These are phyloP conservation scores for Chamaenerion angustifolium DNA, from an alignment of 345 rosid species.

Conservation along the genomic window DNA sequence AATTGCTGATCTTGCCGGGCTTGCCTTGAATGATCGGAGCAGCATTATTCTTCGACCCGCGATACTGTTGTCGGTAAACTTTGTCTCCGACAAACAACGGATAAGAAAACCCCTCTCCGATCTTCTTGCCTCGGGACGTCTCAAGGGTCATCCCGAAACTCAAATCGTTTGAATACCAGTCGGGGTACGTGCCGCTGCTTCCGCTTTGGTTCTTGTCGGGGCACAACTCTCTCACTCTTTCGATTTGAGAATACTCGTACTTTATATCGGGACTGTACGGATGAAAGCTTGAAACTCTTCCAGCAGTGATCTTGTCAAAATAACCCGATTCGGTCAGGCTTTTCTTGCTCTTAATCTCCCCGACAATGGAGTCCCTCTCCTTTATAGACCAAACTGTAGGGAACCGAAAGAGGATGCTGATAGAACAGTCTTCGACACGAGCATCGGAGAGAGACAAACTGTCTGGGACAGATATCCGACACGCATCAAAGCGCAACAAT, in stretches of 20 bases:
- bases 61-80: slow-evolving; percentile 4
- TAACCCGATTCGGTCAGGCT: slow-evolving; percentile 18
- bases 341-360: slow-evolving; percentile 21
- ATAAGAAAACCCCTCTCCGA: slow-evolving; percentile 16
- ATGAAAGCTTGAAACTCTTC: background rate
- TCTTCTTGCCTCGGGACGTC: slow-evolving; percentile 7
- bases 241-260: slow-evolving; percentile 26
- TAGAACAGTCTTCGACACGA: slow-evolving; percentile 32
- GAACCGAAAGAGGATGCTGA: slow-evolving; percentile 21
- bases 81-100: slow-evolving; percentile 27
- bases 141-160: slow-evolving; percentile 13
- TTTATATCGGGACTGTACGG: slow-evolving; percentile 10
- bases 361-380: slow-evolving; percentile 15
- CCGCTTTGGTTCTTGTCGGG: slow-evolving; percentile 2
- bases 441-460: slow-evolving; percentile 19
- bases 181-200: slow-evolving; percentile 12
- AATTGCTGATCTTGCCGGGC: background rate
- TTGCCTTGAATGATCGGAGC: background rate
- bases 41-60: background rate
- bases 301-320: slow-evolving; percentile 14
- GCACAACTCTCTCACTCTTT: slow-evolving; percentile 18
- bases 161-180: slow-evolving; percentile 20
- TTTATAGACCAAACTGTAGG: slow-evolving; percentile 21
- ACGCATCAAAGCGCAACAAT: slow-evolving; percentile 18
- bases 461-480: slow-evolving; percentile 11